Percentiles rank a stretch among this genome's conserved stretches.
These are phyloP conservation scores for Pythium dissotocum DNA, from an alignment of 352 stramenopile genomes.

Conservation along the genomic window DNA sequence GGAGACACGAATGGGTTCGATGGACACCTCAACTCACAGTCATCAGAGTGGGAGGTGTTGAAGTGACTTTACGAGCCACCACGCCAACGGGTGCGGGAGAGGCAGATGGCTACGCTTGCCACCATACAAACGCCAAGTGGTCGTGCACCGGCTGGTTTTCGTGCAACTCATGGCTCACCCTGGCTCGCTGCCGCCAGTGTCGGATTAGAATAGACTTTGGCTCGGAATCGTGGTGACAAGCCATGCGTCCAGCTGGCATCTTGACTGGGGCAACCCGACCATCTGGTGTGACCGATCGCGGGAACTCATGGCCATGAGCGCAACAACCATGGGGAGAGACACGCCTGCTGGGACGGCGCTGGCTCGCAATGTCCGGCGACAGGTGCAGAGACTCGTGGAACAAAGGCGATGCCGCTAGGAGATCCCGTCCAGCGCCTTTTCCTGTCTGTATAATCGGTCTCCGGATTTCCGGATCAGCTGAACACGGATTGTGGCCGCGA, in stretches of 20 bases:
- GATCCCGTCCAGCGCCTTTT: neutral
- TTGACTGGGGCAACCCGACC: conserved; percentile 3
- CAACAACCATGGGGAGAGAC: conserved; percentile 3
- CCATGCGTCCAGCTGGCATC: neutral
- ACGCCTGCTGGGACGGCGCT: conserved; percentile 13
- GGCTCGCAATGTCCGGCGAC: conserved; percentile 9
- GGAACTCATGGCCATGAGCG: conserved; percentile 23
- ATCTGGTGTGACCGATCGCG: conserved; percentile 14
- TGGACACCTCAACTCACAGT: neutral
- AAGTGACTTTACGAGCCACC: conserved; percentile 25
- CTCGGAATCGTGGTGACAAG: conserved; percentile 1
- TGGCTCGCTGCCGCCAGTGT: neutral
- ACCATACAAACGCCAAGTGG: conserved; percentile 21
- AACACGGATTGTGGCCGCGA: neutral
- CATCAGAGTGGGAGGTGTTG: conserved; percentile 5
- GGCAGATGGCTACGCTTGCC: conserved; percentile 18
- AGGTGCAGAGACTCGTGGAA: neutral
- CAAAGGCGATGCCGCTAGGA: conserved; percentile 11
- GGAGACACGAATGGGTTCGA: conserved; percentile 18
- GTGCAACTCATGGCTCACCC: conserved; percentile 4
- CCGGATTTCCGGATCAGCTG: conserved; percentile 4
- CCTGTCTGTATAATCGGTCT: conserved; percentile 12
- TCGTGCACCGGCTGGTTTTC: conserved; percentile 4
- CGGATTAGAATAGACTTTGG: conserved; percentile 3
- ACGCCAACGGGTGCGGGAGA: conserved; percentile 14